Percentiles rank a stretch among this genome's conserved stretches.
Evolutionary conservation across 106 monocot species (phyloP).

Genomic region (Allium fistulosum): DNA sequence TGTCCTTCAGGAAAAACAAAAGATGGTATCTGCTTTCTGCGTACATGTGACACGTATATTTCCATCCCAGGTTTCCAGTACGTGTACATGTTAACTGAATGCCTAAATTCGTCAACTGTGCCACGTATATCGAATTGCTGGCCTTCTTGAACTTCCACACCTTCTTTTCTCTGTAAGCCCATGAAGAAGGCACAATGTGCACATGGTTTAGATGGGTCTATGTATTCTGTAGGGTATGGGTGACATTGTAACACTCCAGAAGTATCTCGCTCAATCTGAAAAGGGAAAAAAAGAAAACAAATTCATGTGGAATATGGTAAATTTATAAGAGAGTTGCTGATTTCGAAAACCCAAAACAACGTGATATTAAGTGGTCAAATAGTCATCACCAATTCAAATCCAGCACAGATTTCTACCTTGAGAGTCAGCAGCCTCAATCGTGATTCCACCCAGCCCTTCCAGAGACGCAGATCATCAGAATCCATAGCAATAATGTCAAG

Average conservation of each 20-base stretch:
- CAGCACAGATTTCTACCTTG: conserved; percentile 35
- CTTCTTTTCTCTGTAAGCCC: conserved; percentile 66
- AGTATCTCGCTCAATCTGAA: conserved; percentile 95
- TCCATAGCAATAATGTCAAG: conserved; percentile 83
- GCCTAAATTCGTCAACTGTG: conserved; percentile 76
- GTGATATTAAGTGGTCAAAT: too few relatives aligned
- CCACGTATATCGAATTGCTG: conserved; percentile 88
- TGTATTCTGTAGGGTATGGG: conserved; percentile 61
- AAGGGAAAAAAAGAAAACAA: conserved; percentile 3
- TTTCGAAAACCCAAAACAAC: too few relatives aligned
- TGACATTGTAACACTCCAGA: conserved; percentile 77
- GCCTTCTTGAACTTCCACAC: conserved; percentile 38
- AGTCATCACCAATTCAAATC: too few relatives aligned
- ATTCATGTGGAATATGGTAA: too few relatives aligned
- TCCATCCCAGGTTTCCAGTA: conserved; percentile 89
- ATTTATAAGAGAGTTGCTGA: too few relatives aligned
- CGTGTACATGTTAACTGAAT: conserved; percentile 64
- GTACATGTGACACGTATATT: conserved; percentile 74
- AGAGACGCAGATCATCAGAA: conserved; percentile 69
- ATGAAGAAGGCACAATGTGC: conserved; percentile 68
- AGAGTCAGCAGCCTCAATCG: conserved; percentile 85
- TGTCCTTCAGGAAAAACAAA: conserved; percentile 90
- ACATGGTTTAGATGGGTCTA: conserved; percentile 33
- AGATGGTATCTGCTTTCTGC: conserved; percentile 75
- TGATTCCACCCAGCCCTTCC: conserved; percentile 99